Base-by-base conservation (phyloP, 305 asterid species). In the Fraxinus greggii region DNA sequence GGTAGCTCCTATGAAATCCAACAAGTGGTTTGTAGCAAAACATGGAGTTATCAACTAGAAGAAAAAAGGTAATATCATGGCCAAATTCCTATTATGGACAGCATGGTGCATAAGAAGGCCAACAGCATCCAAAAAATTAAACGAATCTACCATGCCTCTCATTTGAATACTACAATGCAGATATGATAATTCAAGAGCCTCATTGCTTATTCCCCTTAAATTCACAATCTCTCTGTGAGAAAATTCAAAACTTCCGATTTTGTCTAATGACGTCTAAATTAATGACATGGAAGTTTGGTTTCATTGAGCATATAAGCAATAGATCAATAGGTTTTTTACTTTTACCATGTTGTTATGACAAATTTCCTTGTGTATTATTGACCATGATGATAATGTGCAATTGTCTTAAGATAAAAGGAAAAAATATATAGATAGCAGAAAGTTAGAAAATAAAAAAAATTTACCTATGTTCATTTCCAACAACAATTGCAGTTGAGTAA, bases 101-200 rank as follows among this genome's bases (percentile, higher is more conserved):
- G 99, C 98, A 76, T 94, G 97, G 88, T 95, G 99, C 98, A 95
- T 93, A 26, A 95, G 93, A 87, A 95, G 91, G 54, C 99, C 98
- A 79, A 98, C 94, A 84, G 97, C 99, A 82, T 94, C 98, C 0
- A 98, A 94, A 72, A 95, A 98, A 74, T 95, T 95, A 84, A 95
- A 94, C 0, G 98, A 95, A 84, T 95, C 99, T 36, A 95, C 97
- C 99, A 95, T 95, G 84, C 99, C 98, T 84, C 89, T 89, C 98
- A 94, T 95, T 40, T 98, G 98, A 80, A 95, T 93, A 85, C 94
- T 90, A 85, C 99, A 95, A 73, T 88, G 97, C 80, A 94, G 32
- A 85, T 95, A 98, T 2, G 99, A 94, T 32, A 90, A 89, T 85
- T 84, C 88, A 51, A 95, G 93, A 82, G 99, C 99, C 61, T 93